Evolutionary conservation across 257 asterid genomes (phyloP), one percentile per base, ranked within the genome.

Genomic region (Rubia yunnanensis): DNA sequence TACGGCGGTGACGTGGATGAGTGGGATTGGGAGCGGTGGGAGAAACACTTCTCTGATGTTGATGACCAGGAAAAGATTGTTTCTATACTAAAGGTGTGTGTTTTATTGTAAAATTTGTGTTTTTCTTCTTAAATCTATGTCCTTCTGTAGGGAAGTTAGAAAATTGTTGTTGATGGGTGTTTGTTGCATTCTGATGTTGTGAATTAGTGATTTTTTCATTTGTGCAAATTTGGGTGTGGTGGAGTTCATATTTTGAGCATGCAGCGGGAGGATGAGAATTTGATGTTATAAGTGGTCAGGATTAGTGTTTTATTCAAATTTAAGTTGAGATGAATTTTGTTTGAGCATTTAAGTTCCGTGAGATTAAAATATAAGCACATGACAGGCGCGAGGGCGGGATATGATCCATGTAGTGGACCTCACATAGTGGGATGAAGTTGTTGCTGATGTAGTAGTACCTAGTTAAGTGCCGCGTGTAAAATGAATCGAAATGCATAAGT

Each of bases 1-100:
- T 11, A 22, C 39, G 76, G 63, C 5, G 83, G 68, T 60, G 91
- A 63, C 39, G 74, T 60, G 34, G 86, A 68, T 69, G 98, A 78
- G 63, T 89, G 97, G 96, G 91, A 85, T 78, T 92, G 96, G 99
- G 97, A 88, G 78, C 84, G 89, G 71, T 94, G 99, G 99, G 81
- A 73, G 77, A 82, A 78, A 68, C 95, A 94, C 76, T 86, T 94
- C 65, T 66, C 63, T 1, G 89, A 83, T 76, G 86, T 90, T 58
- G 97, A 94, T 67, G 95, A 88, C 72, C 95, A 86, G 77, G 97
- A 88, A 74, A 85, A 89, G 22, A 60, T 85, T 68, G 77, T 88
- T 70, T 83, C 88, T 18, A 69, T 80, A 68, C 78, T 94, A 73
- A 86, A 87, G 95, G 99, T 92, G 44, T 64, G 28, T 26, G 61